A percentile compares a stretch with the other conserved stretches of the same genome.
These are phyloP conservation scores for Rhodotorula sp. DNA, from an alignment of 1,284 basidiomycete species.

Conservation along the genomic window DNA sequence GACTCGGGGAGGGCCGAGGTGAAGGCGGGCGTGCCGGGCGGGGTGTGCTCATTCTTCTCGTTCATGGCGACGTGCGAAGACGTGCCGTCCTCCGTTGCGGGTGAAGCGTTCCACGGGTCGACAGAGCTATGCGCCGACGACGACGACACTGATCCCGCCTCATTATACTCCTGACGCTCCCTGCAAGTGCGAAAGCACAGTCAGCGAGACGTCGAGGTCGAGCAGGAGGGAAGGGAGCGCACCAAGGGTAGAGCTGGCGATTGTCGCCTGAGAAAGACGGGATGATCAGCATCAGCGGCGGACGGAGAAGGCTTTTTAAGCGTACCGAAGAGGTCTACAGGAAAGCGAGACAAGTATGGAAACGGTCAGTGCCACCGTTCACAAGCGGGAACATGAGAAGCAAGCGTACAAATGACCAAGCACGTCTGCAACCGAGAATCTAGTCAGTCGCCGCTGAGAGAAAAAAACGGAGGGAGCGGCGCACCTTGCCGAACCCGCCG, in stretches of 20 bases:
- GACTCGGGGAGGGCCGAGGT: neutral
- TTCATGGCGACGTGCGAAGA: neutral
- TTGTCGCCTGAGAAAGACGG: neutral
- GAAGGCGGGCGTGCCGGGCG: neutral
- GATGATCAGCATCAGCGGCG: no score
- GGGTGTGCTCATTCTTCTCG: neutral
- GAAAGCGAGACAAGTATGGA: neutral
- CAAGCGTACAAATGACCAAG: constrained; percentile 21
- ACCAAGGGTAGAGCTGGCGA: constrained; percentile 36
- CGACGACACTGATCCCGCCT: neutral
- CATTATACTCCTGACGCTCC: constrained; percentile 1
- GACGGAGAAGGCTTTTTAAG: neutral
- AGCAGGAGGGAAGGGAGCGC: neutral
- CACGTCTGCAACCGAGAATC: constrained; percentile 9
- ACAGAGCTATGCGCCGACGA: neutral
- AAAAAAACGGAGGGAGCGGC: neutral
- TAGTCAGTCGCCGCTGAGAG: no score
- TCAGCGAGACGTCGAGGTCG: neutral
- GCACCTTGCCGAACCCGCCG: constrained; percentile 24
- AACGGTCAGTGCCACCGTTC: neutral
- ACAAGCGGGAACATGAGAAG: neutral
- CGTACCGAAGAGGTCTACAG: constrained; percentile 17
- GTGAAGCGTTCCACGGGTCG: constrained; percentile 3
- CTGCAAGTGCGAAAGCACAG: neutral
- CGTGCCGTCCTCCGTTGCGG: neutral